Conservation (phyloP, 2,329 filamentous ascomycete genomes). For the Macroventuria anomochaeta region DNA sequence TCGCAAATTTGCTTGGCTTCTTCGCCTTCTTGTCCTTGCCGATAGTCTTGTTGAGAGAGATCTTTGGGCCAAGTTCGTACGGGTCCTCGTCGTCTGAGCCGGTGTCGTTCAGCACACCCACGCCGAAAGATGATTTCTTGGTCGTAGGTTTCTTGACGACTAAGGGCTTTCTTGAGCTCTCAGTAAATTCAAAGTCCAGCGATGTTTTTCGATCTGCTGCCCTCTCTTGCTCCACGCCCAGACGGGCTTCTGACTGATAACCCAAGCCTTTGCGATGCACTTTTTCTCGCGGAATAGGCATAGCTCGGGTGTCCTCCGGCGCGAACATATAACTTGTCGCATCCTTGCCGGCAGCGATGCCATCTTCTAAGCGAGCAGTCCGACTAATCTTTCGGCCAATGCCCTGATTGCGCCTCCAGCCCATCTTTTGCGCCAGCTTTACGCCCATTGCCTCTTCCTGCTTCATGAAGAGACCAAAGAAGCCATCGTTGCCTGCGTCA, state of each 20-base stretch:
- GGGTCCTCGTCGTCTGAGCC: slow-evolving; percentile 95
- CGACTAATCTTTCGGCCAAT: slow-evolving; percentile 86
- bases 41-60: slow-evolving; percentile 83
- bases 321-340: slow-evolving; percentile 75
- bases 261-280: slow-evolving; percentile 73
- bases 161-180: slow-evolving; percentile 24
- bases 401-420: slow-evolving; percentile 93
- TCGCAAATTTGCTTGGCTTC: slow-evolving; percentile 58
- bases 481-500: slow-evolving; percentile 57
- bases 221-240: slow-evolving; percentile 49
- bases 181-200: slow-evolving; percentile 34
- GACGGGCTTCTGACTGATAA: slow-evolving; percentile 64
- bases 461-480: slow-evolving; percentile 75
- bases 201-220: slow-evolving; percentile 20
- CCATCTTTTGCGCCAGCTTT: slow-evolving; percentile 87
- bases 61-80: slow-evolving; percentile 88
- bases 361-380: slow-evolving; percentile 70
- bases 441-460: slow-evolving; percentile 86
- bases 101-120: slow-evolving; percentile 88
- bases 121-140: slow-evolving; percentile 78
- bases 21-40: slow-evolving; percentile 82
- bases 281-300: slow-evolving; percentile 68
- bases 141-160: slow-evolving; percentile 50
- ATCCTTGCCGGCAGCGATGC: slow-evolving; percentile 46
- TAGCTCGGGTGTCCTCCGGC: slow-evolving; percentile 77